Conservation (phyloP, 306 rosid species). For the Begonia loranthoides region DNA sequence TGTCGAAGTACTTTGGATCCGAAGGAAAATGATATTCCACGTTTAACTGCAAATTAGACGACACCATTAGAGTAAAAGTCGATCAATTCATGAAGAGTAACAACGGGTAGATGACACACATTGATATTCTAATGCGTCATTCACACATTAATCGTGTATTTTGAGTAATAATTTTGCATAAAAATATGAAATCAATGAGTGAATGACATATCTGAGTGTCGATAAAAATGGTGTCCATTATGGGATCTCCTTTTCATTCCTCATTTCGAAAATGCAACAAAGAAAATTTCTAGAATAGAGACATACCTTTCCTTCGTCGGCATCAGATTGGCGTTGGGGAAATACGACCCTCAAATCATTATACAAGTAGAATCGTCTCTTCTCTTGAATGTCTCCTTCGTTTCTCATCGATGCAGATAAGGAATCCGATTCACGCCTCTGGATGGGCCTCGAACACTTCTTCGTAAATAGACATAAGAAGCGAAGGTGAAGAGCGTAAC, state of each 20-base stretch:
- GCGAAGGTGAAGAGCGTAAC: conserved; percentile 67
- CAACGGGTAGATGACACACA: too few species aligned
- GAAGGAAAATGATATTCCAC: conserved; percentile 72
- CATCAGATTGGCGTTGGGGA: conserved; percentile 81
- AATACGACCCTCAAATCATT: conserved; percentile 73
- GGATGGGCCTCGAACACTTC: conserved; percentile 37
- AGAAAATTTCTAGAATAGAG: background rate
- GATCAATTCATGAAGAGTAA: too few species aligned
- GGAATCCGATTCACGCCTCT: conserved; percentile 31
- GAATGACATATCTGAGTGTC: too few species aligned
- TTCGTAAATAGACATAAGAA: conserved; percentile 44
- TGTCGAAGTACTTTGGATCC: conserved; percentile 60
- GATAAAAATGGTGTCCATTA: too few species aligned
- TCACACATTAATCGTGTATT: too few species aligned
- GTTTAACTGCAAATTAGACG: conserved; percentile 35
- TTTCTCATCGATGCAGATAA: conserved; percentile 21
- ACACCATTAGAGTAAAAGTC: too few species aligned
- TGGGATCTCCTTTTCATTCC: background rate
- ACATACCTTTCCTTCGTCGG: conserved; percentile 79
- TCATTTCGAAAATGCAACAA: background rate
- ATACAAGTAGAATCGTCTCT: conserved; percentile 66
- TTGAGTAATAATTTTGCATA: too few species aligned
- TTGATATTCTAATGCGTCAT: too few species aligned
- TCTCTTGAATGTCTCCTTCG: conserved; percentile 20
- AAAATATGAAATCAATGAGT: too few species aligned